Base-by-base conservation (phyloP, 116 monocot genomes). In the Thalassia testudinum region DNA sequence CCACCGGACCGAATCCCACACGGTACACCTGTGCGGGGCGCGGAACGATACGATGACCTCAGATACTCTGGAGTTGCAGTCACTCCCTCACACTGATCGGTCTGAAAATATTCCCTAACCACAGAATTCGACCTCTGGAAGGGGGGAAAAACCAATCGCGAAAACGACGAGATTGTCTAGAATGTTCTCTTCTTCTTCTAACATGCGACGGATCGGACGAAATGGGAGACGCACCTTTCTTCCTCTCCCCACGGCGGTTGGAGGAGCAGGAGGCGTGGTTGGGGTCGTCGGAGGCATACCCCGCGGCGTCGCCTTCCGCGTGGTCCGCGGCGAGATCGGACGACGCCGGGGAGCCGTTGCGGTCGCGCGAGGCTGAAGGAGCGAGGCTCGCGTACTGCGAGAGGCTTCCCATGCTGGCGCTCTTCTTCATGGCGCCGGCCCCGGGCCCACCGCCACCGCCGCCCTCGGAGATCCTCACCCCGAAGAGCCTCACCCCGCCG, bases 171-270 rank as follows among this genome's bases (percentile, higher is more conserved):
- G n/a, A n/a, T n/a, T n/a, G n/a, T n/a, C n/a, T n/a, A n/a, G n/a
- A n/a, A n/a, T n/a, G n/a, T n/a, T n/a, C n/a, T n/a, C n/a, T n/a
- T n/a, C n/a, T n/a, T n/a, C n/a, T n/a, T n/a, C n/a, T n/a, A n/a
- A n/a, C n/a, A n/a, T n/a, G n/a, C n/a, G n/a, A n/a, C n/a, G n/a
- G n/a, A n/a, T n/a, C n/a, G n/a, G n/a, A n/a, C n/a, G n/a, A n/a
- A n/a, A n/a, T n/a, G n/a, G n/a, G n/a, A n/a, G 45, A 52, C 68
- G 24, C 48, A 62, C 70, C 70, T 70, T 62, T 70, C 62, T 70
- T 70, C 21, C 70, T 34, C 27, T 61, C 68, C 16, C 47, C 62
- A 0, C 65, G 48, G 13, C 62, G 57, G 56, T 57, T 62, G 20
- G 57, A 26, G 4, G 70, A 57, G 62, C 70, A 62, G 15, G 70